Evolutionary conservation across 805 yeast species (phyloP).

Genomic region (Metschnikowia continentalis): DNA sequence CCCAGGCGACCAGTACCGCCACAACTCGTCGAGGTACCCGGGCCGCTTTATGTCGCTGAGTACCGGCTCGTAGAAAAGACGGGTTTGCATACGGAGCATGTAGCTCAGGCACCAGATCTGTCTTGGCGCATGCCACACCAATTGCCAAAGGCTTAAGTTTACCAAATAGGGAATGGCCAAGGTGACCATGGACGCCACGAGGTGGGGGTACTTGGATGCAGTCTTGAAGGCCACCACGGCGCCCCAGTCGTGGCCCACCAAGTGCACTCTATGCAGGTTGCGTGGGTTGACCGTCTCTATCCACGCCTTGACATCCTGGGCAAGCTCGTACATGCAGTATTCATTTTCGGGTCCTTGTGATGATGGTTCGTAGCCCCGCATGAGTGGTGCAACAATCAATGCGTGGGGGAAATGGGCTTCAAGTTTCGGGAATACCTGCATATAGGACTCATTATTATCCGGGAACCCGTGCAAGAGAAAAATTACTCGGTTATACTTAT

Average conservation of each 20-base stretch:
- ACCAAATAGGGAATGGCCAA: slow-evolving; percentile 38
- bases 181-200: slow-evolving; percentile 30
- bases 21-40: slow-evolving; percentile 30
- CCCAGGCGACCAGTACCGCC: slow-evolving; percentile 39
- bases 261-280: slow-evolving; percentile 27
- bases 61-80: slow-evolving; percentile 19
- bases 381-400: slow-evolving; percentile 29
- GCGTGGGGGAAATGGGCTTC: slow-evolving; percentile 16
- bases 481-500: slow-evolving; percentile 17
- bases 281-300: slow-evolving; percentile 21
- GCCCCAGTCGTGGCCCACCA: slow-evolving; percentile 46
- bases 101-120: slow-evolving; percentile 35
- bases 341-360: slow-evolving; percentile 24
- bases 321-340: slow-evolving; percentile 28
- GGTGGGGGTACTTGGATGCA: slow-evolving; percentile 32
- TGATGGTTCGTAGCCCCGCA: slow-evolving; percentile 37
- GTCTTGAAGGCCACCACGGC: slow-evolving; percentile 35
- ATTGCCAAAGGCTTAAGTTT: slow-evolving; percentile 25
- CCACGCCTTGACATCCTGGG: slow-evolving; percentile 34
- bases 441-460: slow-evolving; percentile 30
- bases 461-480: slow-evolving; percentile 38
- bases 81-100: slow-evolving; percentile 35
- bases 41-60: slow-evolving; percentile 15
- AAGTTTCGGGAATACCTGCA: slow-evolving; percentile 22
- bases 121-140: slow-evolving; percentile 28